phyloP scores from a whole-genome alignment of 768 basidiomycete species.

The Termitomyces sp. region DNA sequence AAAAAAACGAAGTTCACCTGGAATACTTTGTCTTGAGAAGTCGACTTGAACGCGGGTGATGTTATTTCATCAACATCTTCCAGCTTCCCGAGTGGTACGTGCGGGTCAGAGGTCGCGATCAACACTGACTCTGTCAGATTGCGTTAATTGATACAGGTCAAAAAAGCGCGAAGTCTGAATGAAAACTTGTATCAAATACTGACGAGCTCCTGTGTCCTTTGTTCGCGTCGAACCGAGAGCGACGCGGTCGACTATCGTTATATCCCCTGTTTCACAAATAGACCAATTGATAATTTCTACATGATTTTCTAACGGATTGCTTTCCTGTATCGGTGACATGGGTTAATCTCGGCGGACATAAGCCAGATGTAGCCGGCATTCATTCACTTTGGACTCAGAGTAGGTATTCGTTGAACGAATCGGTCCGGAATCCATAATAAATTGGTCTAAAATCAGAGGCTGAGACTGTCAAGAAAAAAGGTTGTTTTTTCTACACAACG shows the following conservation, averaged over 20 bases:
- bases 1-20: background rate
- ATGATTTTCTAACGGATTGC: background rate
- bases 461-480: background rate
- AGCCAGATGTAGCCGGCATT: background rate
- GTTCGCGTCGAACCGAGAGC: background rate
- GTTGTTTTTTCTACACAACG: too few species aligned
- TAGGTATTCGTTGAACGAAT: background rate
- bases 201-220: background rate
- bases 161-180: background rate
- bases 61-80: background rate
- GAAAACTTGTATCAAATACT: background rate
- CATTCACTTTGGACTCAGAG: background rate
- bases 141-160: background rate
- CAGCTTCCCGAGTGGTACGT: background rate
- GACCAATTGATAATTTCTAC: background rate
- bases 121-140: background rate
- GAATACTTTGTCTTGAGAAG: background rate
- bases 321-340: background rate
- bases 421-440: background rate
- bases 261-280: background rate
- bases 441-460: background rate
- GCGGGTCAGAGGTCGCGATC: background rate
- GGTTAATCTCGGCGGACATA: background rate
- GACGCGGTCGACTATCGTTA: background rate
- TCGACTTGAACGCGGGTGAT: too few species aligned